phyloP scores from a whole-genome alignment of 2,329 filamentous ascomycete species.

The Ophiocordyceps camponoti-saundersi region DNA sequence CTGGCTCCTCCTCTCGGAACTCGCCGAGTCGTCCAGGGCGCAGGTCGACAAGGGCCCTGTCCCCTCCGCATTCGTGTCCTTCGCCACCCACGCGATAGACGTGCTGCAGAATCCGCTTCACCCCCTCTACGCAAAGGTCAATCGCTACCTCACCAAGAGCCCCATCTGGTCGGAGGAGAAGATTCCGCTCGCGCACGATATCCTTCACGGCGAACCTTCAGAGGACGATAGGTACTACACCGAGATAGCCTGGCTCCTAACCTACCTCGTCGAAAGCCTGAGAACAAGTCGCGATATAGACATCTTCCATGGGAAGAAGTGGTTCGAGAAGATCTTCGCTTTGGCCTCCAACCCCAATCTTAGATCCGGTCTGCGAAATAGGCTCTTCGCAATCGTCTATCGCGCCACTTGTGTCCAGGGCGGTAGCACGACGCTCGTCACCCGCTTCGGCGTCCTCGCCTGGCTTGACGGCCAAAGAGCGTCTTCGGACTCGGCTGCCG shows the following conservation, averaged over 20 bases:
- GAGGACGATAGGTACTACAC: slow-evolving; percentile 57
- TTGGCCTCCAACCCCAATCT: slow-evolving; percentile 52
- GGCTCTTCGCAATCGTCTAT: slow-evolving; percentile 44
- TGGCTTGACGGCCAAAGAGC: slow-evolving; percentile 53
- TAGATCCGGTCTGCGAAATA: slow-evolving; percentile 38
- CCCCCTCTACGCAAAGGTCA: slow-evolving; percentile 71
- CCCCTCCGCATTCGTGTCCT: slow-evolving; percentile 59
- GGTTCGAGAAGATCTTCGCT: slow-evolving; percentile 61
- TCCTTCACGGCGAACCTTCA: slow-evolving; percentile 48
- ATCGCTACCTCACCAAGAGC: slow-evolving; percentile 62
- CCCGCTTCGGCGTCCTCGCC: slow-evolving; percentile 54
- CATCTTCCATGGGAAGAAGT: slow-evolving; percentile 41
- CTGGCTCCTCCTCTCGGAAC: slow-evolving; percentile 64
- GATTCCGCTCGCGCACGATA: slow-evolving; percentile 51
- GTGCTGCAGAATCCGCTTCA: slow-evolving; percentile 65
- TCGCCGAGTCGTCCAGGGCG: slow-evolving; percentile 54
- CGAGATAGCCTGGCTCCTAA: slow-evolving; percentile 59
- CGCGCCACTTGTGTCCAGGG: slow-evolving; percentile 49
- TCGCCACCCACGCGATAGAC: slow-evolving; percentile 51
- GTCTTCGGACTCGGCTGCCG: slow-evolving; percentile 21
- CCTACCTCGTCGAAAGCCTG: slow-evolving; percentile 53
- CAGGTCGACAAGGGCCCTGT: slow-evolving; percentile 39
- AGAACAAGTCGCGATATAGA: slow-evolving; percentile 40
- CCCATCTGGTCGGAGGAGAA: slow-evolving; percentile 62
- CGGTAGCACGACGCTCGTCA: slow-evolving; percentile 67